Base-by-base conservation (phyloP, 352 stramenopile species). In the Blastocystis sp. region DNA sequence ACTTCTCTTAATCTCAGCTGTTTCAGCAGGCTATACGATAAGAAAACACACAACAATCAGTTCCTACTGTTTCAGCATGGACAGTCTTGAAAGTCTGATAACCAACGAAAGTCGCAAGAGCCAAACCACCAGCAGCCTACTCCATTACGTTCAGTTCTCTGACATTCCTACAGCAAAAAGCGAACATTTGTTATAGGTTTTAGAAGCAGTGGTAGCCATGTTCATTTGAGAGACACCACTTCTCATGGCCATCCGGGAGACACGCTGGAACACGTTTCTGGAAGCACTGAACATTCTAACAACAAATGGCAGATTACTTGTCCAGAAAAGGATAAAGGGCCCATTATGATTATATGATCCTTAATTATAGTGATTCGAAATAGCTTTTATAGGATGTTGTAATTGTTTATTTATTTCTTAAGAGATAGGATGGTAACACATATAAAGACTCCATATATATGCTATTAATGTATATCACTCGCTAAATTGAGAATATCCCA, bases 211-310 rank as follows among this genome's bases (percentile, higher is more conserved):
- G n/a, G 69, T 63, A 80, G 69, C 43, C 69, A 80, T 37, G 9
- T 27, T 32, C 37, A 24, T 58, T 39, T 80, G 49, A 7, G 69
- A 16, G 19, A 35, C 69, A 43, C 37, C 69, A 59, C n/a, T 39
- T 24, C 69, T 19, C 37, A 63, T 43, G 3, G 69, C 29, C 14
- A 32, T 21, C 42, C 69, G 27, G 46, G 69, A 16, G 52, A 43
- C 32, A 59, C 69, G 69, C 69, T 80, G 69, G 69, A 80, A 80
- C 19, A 63, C 39, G 32, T 16, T 80, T 80, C 69, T 80, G 69
- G 19, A 49, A 83, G 49, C 71, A 66, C 42, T 35, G 52, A 83
- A 83, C 71, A 83, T 83, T 61, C 12, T 32, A 32, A 32, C 54
- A 61, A n/a, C 27, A 32, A 61, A 61, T 61, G 54, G 27, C 54